These are phyloP conservation scores for Clitopilus passeckerianus DNA, from an alignment of 768 basidiomycete genomes.

Conservation along the genomic window DNA sequence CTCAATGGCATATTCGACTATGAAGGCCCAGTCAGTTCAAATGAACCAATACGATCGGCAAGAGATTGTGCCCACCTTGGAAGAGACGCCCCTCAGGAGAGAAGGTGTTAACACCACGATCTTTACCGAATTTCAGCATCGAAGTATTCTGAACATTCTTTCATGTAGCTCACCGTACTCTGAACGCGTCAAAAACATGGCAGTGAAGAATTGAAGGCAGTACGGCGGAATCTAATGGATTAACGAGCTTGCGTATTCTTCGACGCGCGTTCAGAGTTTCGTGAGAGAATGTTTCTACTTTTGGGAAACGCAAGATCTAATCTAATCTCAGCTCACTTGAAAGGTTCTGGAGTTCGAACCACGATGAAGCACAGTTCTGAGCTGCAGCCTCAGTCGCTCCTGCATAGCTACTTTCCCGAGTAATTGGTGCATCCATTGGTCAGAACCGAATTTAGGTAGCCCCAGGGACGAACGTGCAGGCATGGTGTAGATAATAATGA, in stretches of 20 bases:
- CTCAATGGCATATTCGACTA: conserved; percentile 98
- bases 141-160: conserved; percentile 1
- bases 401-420: too few relatives aligned
- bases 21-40: conserved; percentile 12
- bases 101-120: conserved; percentile 98
- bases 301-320: conserved; percentile 19
- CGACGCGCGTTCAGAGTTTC: conserved; percentile 41
- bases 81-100: conserved; percentile 98
- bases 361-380: too few relatives aligned
- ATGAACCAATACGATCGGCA: conserved; percentile 1
- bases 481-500: not conserved
- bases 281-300: conserved; percentile 28
- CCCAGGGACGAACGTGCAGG: not conserved
- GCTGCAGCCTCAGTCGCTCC: too few relatives aligned
- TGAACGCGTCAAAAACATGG: conserved; percentile 92
- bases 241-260: conserved; percentile 24
- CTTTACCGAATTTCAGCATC: conserved; percentile 29
- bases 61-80: conserved; percentile 62
- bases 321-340: conserved; percentile 18
- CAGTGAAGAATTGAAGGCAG: conserved; percentile 10
- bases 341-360: too few relatives aligned
- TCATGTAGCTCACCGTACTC: conserved; percentile 68
- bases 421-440: too few relatives aligned
- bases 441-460: too few relatives aligned
- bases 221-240: conserved; percentile 16